Base-by-base conservation (phyloP, 2,329 filamentous ascomycete genomes). In the Salinomyces thailandicus region DNA sequence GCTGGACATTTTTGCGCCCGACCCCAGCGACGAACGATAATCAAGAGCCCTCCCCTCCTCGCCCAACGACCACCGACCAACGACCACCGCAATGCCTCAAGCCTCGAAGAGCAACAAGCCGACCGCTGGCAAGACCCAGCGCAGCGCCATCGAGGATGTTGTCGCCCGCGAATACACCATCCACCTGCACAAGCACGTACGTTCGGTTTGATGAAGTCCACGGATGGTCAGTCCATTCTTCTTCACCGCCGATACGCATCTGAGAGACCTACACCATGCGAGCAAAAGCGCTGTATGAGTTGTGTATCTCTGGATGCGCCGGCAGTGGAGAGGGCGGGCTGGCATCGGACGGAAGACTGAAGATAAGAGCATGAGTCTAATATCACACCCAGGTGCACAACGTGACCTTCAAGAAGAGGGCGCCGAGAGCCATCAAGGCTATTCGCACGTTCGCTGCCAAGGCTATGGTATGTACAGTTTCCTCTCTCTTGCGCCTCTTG, bases 131-230 rank as follows among this genome's bases (percentile, higher is more conserved):
- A 81, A 80, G 72, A 56, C 67, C 56, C 45, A 49, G 36, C 85
- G 87, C 66, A 94, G 85, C 70, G 93, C 93, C 74, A 94, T 98
- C 70, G 81, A 85, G 71, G 89, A 98, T 72, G 93, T 98, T 66
- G 89, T 98, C 69, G 81, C 91, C 62, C 85, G 91, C 78, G 93
- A 98, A 77, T 98, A 98, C 81, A 98, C 91, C 71, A 96, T 98
- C 75, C 89, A 98, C 79, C 75, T 98, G 61, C 91, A 98, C 85
- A 96, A 94, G 84, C 83, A 89, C 72, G 85, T 93, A 87, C 67
- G 82, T 69, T 76, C 73, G 75, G 75, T 79, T 78, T 79, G 65
- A 74, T 78, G 75, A 78, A 78, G 74, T 78, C 73, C 75, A 77
- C 64, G 63, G 66, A 71, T 64, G 72, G 64, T 49, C 67, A 60